These are phyloP conservation scores for Mercurialis annua DNA, from an alignment of 345 rosid species.

Conservation along the genomic window DNA sequence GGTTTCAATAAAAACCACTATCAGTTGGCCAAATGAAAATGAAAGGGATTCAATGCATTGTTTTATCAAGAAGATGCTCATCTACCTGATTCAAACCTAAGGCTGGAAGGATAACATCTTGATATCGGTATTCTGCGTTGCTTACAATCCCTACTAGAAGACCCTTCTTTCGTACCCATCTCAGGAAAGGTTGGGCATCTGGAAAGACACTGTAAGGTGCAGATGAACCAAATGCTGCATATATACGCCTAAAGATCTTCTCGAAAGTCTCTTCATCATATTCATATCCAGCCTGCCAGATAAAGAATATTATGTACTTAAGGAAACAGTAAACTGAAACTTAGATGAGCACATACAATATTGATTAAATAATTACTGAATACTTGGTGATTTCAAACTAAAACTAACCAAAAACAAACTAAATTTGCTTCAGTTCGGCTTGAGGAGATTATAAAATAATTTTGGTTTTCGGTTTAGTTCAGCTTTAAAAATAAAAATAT, in stretches of 20 bases:
- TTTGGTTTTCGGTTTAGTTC: too few relatives aligned
- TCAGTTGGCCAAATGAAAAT: too few relatives aligned
- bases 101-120: conserved; percentile 89
- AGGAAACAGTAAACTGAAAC: neutral
- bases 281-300: conserved; percentile 84
- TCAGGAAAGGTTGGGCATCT: conserved; percentile 76
- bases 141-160: conserved; percentile 76
- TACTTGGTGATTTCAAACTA: too few relatives aligned
- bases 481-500: too few relatives aligned
- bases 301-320: neutral
- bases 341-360: neutral
- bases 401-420: too few relatives aligned
- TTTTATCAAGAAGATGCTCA: neutral
- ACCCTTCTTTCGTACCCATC: conserved; percentile 75
- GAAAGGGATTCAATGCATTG: too few relatives aligned
- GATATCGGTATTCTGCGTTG: conserved; percentile 82
- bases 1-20: neutral
- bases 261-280: conserved; percentile 90
- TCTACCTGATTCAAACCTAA: conserved; percentile 72
- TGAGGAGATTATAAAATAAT: too few relatives aligned
- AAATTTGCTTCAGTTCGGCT: too few relatives aligned
- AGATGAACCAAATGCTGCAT: conserved; percentile 90
- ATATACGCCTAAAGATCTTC: conserved; percentile 77
- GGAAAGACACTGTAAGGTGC: conserved; percentile 79
- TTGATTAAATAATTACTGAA: neutral